A percentile compares a stretch with the other conserved stretches of the same genome.
These are phyloP conservation scores for Domatiomyces catenatus DNA, from an alignment of 2,329 filamentous ascomycete genomes.

Conservation along the genomic window DNA sequence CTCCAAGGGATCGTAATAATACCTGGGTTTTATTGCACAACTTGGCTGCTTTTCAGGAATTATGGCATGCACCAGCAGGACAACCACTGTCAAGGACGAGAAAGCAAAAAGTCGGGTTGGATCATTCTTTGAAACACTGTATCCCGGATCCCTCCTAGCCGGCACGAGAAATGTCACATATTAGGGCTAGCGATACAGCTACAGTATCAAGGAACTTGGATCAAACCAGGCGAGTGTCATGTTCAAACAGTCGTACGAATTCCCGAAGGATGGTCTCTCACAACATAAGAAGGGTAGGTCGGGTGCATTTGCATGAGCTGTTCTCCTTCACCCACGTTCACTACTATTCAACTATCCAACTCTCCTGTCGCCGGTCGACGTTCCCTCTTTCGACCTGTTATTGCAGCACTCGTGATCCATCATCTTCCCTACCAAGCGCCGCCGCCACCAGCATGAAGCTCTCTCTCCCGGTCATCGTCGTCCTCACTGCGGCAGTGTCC, in stretches of 20 bases:
- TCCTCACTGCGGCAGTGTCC: not conserved
- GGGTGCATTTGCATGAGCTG: not conserved
- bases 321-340: not conserved
- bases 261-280: not conserved
- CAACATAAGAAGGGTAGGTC: not conserved
- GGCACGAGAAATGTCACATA: not conserved
- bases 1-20: too few relatives aligned
- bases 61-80: too few relatives aligned
- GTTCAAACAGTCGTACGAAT: not conserved
- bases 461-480: not conserved
- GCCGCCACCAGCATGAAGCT: not conserved
- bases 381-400: not conserved
- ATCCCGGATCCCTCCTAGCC: not conserved
- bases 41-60: too few relatives aligned
- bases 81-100: too few relatives aligned
- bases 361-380: not conserved
- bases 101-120: too few relatives aligned
- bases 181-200: not conserved
- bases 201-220: not conserved
- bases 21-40: too few relatives aligned
- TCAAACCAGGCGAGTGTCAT: not conserved
- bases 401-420: not conserved
- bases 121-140: not conserved
- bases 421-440: not conserved
- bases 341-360: not conserved